Evolutionary conservation across 2,329 filamentous ascomycete species (phyloP).

Genomic region (Herpotrichia juniperi): DNA sequence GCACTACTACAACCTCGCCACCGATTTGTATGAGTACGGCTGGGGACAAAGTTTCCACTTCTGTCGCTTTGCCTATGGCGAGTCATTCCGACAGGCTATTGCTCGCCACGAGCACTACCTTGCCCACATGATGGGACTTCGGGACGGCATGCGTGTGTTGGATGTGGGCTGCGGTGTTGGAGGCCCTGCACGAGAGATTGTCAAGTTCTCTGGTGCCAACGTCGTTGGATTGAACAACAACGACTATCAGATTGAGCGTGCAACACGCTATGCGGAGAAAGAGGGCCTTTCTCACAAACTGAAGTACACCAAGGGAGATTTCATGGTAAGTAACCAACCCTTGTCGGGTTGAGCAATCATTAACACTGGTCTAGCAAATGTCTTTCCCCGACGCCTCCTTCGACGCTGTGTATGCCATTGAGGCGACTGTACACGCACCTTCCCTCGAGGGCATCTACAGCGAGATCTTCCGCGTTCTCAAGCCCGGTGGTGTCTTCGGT

Average conservation of each 20-base stretch:
- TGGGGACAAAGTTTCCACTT: constrained; percentile 98
- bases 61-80: constrained; percentile 86
- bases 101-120: constrained; percentile 98
- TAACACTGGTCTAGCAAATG: constrained; percentile 71
- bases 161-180: constrained; percentile 98
- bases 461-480: constrained; percentile 92
- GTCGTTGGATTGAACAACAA: constrained; percentile 97
- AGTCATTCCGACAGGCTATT: constrained; percentile 89
- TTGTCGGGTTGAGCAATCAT: constrained; percentile 9
- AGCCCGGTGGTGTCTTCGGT: constrained; percentile 93
- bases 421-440: constrained; percentile 94
- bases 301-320: constrained; percentile 91
- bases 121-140: constrained; percentile 84
- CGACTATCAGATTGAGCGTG: constrained; percentile 97
- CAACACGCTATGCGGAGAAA: constrained; percentile 81
- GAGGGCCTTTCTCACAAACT: constrained; percentile 82
- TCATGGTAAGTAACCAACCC: constrained; percentile 68
- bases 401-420: constrained; percentile 95
- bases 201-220: constrained; percentile 90
- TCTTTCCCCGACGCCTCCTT: constrained; percentile 89
- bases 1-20: constrained; percentile 98
- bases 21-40: constrained; percentile 94
- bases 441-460: constrained; percentile 89
- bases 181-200: constrained; percentile 92
- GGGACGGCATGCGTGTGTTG: constrained; percentile 85